Evolutionary conservation across 257 asterid species (phyloP).

Genomic region (Scutellaria galericulata): DNA sequence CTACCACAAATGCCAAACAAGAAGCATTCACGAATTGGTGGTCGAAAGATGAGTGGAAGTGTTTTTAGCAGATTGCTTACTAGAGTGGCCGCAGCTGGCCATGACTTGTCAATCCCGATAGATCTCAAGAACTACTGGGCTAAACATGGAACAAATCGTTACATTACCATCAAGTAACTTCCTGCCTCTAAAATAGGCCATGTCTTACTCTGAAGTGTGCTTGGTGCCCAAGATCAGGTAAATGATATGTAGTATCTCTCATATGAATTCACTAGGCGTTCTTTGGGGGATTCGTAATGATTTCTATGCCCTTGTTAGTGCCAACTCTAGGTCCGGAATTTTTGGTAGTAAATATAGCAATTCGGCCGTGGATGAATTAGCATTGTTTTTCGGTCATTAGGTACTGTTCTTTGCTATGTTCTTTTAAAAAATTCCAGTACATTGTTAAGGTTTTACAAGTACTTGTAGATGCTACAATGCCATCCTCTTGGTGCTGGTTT

Average conservation of each 20-base stretch:
- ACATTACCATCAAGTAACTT: constrained; percentile 62
- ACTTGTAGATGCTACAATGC: too few species aligned
- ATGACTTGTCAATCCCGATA: constrained; percentile 57
- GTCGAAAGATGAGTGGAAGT: constrained; percentile 74
- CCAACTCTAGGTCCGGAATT: constrained; percentile 3
- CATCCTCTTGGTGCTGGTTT: too few species aligned
- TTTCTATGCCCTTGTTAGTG: neutral
- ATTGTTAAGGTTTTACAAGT: too few species aligned
- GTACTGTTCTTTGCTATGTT: neutral
- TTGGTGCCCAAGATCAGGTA: neutral
- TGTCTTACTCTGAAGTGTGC: neutral
- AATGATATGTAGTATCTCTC: neutral
- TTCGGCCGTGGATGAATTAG: neutral
- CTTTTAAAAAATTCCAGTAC: neutral
- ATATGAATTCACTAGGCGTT: constrained; percentile 2
- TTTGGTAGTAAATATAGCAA: constrained; percentile 17
- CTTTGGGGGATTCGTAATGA: too few species aligned
- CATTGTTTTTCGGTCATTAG: constrained; percentile 4
- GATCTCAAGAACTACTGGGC: constrained; percentile 82
- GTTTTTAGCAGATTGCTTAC: constrained; percentile 76
- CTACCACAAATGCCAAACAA: constrained; percentile 68
- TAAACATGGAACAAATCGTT: constrained; percentile 82
- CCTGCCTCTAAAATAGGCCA: neutral
- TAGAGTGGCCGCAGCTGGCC: constrained; percentile 58
- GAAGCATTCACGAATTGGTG: constrained; percentile 68